phyloP scores from a whole-genome alignment of 2,329 filamentous ascomycete species.

The Cladosporium sp. region DNA sequence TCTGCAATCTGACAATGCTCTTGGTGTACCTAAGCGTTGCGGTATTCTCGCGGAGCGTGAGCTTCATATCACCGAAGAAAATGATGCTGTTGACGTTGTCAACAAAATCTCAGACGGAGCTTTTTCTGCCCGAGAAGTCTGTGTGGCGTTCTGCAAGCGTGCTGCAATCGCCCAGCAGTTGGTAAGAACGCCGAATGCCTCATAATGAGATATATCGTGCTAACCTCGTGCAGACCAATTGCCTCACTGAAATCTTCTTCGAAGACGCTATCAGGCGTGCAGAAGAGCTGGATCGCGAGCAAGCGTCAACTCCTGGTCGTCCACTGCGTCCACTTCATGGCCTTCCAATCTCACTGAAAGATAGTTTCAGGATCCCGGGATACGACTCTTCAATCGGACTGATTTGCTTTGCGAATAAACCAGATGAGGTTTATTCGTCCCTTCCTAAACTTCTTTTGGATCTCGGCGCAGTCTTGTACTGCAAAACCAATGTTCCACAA shows the following conservation, averaged over 20 bases:
- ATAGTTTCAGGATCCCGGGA: neutral
- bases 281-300: constrained; percentile 34
- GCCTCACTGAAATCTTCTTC: constrained; percentile 39
- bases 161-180: constrained; percentile 12
- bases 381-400: neutral
- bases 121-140: constrained; percentile 20
- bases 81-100: constrained; percentile 39
- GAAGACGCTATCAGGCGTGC: constrained; percentile 34
- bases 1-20: constrained; percentile 29
- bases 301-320: constrained; percentile 30
- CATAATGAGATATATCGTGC: neutral
- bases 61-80: constrained; percentile 49
- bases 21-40: constrained; percentile 45
- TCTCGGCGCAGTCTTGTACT: constrained; percentile 46
- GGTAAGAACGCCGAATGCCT: neutral
- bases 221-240: constrained; percentile 31
- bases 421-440: constrained; percentile 40
- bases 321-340: constrained; percentile 44
- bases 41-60: constrained; percentile 47
- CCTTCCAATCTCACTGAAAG: constrained; percentile 35
- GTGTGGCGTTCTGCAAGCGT: constrained; percentile 3
- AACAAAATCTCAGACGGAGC: constrained; percentile 29
- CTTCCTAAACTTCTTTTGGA: constrained; percentile 41
- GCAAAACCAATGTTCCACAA: constrained; percentile 53
- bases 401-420: constrained; percentile 38